Percentiles rank a stretch among this genome's conserved stretches.
Evolutionary conservation across 345 rosid species (phyloP).

Genomic region (Syzygium grande): DNA sequence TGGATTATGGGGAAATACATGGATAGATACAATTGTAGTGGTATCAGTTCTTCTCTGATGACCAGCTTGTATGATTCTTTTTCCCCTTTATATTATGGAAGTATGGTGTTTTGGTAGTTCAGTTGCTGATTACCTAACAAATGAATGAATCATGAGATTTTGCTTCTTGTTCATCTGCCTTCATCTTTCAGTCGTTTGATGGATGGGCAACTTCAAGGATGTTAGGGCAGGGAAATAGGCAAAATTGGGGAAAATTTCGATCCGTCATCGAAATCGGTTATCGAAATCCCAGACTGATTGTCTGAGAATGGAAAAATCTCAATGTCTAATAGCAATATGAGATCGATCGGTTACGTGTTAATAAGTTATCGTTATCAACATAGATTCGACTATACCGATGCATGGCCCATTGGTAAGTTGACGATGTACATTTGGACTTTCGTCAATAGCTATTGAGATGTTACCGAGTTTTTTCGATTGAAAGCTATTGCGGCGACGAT

Average conservation of each 20-base stretch:
- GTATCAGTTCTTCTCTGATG: not conserved
- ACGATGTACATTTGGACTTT: not conserved
- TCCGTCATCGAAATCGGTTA: not conserved
- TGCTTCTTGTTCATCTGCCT: not conserved
- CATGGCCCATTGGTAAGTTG: not conserved
- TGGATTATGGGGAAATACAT: not conserved
- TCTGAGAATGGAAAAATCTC: not conserved
- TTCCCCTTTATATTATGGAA: not conserved
- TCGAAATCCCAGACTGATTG: not conserved
- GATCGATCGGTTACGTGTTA: not conserved
- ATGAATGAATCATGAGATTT: not conserved
- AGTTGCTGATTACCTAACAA: not conserved
- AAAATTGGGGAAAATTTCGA: not conserved
- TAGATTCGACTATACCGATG: not conserved
- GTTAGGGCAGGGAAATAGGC: not conserved
- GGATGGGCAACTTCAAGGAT: not conserved
- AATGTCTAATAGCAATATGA: not conserved
- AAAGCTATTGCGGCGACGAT: not conserved
- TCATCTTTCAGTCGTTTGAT: not conserved
- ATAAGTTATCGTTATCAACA: not conserved
- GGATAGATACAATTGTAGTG: not conserved
- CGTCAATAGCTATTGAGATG: not conserved
- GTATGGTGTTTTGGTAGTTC: not conserved
- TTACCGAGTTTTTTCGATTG: not conserved
- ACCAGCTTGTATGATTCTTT: not conserved